A percentile compares a stretch with the other conserved stretches of the same genome.
Evolutionary conservation across 2,329 filamentous ascomycete genomes (phyloP).

Genomic region (Alternaria solani): DNA sequence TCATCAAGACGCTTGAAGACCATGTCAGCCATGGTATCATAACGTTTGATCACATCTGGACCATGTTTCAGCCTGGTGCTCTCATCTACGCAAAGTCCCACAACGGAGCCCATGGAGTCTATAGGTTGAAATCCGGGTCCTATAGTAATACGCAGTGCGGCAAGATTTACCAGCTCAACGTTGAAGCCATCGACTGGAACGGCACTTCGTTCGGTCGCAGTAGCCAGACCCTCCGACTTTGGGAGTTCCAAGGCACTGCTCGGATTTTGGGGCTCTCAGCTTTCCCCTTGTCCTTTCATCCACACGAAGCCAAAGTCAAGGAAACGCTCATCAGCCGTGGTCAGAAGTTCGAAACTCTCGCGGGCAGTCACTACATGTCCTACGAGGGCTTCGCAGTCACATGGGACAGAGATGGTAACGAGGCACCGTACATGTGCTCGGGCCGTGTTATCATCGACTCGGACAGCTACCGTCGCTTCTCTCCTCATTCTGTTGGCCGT

Average conservation of each 20-base stretch:
- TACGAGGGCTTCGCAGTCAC: conserved; percentile 69
- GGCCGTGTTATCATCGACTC: conserved; percentile 87
- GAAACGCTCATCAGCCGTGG: conserved; percentile 76
- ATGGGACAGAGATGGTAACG: conserved; percentile 33
- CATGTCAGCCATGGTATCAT: conserved; percentile 47
- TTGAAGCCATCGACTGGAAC: conserved; percentile 45
- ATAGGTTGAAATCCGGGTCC: conserved; percentile 29
- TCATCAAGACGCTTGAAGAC: conserved; percentile 51
- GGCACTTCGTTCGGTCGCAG: conserved; percentile 40
- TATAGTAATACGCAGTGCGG: conserved; percentile 34
- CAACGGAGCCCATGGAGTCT: conserved; percentile 30
- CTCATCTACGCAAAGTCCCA: conserved; percentile 35
- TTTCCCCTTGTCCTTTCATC: conserved; percentile 82
- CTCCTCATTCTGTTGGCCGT: conserved; percentile 45
- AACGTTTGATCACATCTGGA: conserved; percentile 54
- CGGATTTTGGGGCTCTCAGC: conserved; percentile 79
- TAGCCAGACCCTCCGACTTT: conserved; percentile 29
- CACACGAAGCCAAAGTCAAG: conserved; percentile 69
- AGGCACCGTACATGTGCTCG: conserved; percentile 66
- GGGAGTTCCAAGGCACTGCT: conserved; percentile 74
- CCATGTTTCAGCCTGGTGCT: conserved; percentile 50
- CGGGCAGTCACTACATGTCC: conserved; percentile 82
- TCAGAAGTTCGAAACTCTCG: conserved; percentile 78
- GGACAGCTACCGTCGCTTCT: conserved; percentile 56
- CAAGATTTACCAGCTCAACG: conserved; percentile 29